Percentiles rank a stretch among this genome's conserved stretches.
Evolutionary conservation across 257 asterid genomes (phyloP).

Genomic region (Plectranthus barbatus): DNA sequence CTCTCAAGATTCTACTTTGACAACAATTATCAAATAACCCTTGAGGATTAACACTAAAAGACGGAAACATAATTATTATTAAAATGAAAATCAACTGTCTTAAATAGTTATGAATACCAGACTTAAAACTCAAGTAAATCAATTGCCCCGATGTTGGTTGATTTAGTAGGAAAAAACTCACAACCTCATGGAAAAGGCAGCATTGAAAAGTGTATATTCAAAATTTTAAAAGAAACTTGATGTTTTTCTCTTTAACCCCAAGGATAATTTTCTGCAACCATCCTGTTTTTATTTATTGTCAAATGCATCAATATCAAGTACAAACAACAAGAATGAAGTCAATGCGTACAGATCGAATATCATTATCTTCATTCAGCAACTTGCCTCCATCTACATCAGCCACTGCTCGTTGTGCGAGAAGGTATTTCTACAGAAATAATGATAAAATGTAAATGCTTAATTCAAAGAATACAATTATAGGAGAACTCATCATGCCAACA

Average conservation of each 20-base stretch:
- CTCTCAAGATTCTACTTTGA: not conserved
- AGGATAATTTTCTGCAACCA: not conserved
- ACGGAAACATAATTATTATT: not conserved
- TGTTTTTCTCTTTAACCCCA: not conserved
- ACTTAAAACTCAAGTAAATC: not conserved
- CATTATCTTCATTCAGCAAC: conserved; percentile 90
- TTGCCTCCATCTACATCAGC: conserved; percentile 82
- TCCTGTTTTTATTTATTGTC: not conserved
- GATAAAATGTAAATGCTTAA: not conserved
- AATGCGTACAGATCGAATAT: conserved; percentile 76
- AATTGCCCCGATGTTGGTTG: not conserved
- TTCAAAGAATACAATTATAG: conserved; percentile 8
- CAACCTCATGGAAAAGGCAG: not conserved
- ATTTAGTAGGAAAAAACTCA: not conserved
- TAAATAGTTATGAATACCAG: too few relatives aligned
- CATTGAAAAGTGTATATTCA: not conserved
- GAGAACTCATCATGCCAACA: not conserved
- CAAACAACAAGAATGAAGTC: conserved; percentile 15
- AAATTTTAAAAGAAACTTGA: not conserved
- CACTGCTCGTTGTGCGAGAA: conserved; percentile 92
- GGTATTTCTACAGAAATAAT: conserved; percentile 58
- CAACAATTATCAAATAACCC: not conserved
- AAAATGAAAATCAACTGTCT: too few relatives aligned
- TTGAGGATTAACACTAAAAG: not conserved
- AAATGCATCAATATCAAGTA: not conserved